A percentile compares a stretch with the other conserved stretches of the same genome.
These are phyloP conservation scores for Carallia brachiata DNA, from an alignment of 345 rosid genomes.

Conservation along the genomic window DNA sequence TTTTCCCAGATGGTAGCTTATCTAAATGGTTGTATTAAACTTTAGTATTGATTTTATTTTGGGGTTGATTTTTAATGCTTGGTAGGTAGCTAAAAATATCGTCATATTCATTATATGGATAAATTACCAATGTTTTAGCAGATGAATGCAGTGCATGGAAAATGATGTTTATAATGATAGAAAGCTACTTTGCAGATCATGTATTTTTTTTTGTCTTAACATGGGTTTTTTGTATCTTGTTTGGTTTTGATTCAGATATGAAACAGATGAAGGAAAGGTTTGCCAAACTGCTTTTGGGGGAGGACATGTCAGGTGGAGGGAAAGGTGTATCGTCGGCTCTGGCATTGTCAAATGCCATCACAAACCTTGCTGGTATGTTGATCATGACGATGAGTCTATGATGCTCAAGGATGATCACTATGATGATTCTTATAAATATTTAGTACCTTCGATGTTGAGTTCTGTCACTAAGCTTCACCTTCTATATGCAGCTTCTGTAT, in stretches of 20 bases:
- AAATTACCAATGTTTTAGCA: background rate
- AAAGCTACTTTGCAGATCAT: background rate
- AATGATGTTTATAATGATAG: no score
- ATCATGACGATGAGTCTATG: no score
- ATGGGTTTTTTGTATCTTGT: background rate
- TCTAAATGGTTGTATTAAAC: background rate
- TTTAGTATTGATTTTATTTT: background rate
- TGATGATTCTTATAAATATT: background rate
- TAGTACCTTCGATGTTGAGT: background rate
- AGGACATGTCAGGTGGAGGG: conserved; percentile 51
- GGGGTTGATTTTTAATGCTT: no score
- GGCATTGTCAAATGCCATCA: conserved; percentile 48
- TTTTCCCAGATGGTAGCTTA: no score
- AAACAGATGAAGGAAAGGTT: conserved; percentile 45
- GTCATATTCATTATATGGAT: no score
- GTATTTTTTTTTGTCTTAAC: background rate
- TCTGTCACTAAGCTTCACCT: background rate
- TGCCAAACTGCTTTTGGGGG: conserved; percentile 44
- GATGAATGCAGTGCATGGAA: background rate
- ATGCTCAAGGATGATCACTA: background rate
- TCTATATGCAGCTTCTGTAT: conserved; percentile 38
- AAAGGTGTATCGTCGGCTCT: conserved; percentile 46
- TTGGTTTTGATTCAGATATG: conserved; percentile 25
- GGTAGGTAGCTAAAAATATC: no score
- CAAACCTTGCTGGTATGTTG: conserved; percentile 47